Evolutionary conservation across 306 rosid genomes (phyloP), one percentile per base, ranked within the genome.

Genomic region (Acacia crassicarpa): DNA sequence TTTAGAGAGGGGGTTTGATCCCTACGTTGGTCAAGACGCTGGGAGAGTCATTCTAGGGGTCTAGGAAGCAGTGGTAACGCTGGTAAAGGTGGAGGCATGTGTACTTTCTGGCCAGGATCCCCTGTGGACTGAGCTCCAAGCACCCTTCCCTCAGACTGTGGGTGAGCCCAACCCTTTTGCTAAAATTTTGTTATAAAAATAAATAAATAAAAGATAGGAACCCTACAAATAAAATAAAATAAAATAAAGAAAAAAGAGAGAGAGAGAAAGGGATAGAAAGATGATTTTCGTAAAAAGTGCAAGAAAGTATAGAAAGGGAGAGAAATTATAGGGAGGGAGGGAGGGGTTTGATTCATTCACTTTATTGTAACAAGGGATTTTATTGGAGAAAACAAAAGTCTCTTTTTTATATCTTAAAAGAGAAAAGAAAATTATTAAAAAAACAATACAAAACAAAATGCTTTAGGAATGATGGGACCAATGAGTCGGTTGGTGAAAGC

Each of bases 301-400:
- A 76, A 33, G 82, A 40, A 76, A 85, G 87, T 83, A 71, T 86
- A 23, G 79, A n/a, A n/a, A n/a, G n/a, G n/a, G n/a, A n/a, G n/a
- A n/a, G n/a, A 72, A 70, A 51, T 51, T 15, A 17, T 17, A 48
- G 8, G 8, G 53, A 48, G 53, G 8, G 53, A 48, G 53, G 53
- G 53, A 48, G 6, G 68, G 62, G 65, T n/a, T 58, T 58, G 65
- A 58, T 22, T 58, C 15, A 25, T 30, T 14, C 75, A 44, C 75
- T 71, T 70, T 70, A 70, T 90, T 85, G 40, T 62, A 27, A 61
- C 16, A 61, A 23, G 68, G 13, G 68, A 27, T 27, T 85, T 79
- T 70, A 85, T 90, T 86, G 90, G 90, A 87, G 89, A 85, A 22
- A 80, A 78, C 84, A 83, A 89, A 92, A 87, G 89, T 79, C 54